Evolutionary conservation across 352 stramenopile species (phyloP).

Genomic region (Globisporangium paroecandrum): DNA sequence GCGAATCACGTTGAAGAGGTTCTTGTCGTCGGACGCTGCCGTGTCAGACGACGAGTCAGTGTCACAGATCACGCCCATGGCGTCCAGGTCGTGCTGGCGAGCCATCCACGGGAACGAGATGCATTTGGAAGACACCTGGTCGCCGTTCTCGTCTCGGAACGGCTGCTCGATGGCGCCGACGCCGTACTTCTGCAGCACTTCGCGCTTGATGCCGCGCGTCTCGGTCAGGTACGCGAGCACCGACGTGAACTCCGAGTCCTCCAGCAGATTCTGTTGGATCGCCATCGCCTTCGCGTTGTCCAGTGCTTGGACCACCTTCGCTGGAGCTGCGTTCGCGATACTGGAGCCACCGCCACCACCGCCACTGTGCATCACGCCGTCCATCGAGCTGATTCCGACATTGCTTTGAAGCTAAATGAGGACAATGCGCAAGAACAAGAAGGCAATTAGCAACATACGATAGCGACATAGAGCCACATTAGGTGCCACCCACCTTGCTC

Average conservation of each 20-base stretch:
- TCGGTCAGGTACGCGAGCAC: slow-evolving; percentile 76
- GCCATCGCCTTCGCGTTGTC: slow-evolving; percentile 84
- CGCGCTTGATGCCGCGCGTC: slow-evolving; percentile 55
- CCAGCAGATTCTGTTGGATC: slow-evolving; percentile 78
- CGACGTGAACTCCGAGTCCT: slow-evolving; percentile 54
- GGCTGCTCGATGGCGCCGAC: slow-evolving; percentile 87
- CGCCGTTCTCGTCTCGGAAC: slow-evolving; percentile 62
- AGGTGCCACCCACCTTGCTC: slow-evolving; percentile 39
- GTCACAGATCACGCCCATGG: slow-evolving; percentile 78
- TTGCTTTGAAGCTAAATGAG: slow-evolving; percentile 41
- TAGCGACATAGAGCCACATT: neutral
- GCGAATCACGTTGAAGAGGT: slow-evolving; percentile 74
- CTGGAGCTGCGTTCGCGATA: slow-evolving; percentile 21
- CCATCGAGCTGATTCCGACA: slow-evolving; percentile 42
- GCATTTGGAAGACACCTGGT: slow-evolving; percentile 68
- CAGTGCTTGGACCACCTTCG: slow-evolving; percentile 74
- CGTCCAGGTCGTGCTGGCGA: slow-evolving; percentile 68
- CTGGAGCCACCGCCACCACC: slow-evolving; percentile 7
- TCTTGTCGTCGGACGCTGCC: slow-evolving; percentile 45
- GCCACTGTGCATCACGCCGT: slow-evolving; percentile 34
- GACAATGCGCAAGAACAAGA: neutral
- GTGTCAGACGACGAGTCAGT: slow-evolving; percentile 18
- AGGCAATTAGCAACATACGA: neutral
- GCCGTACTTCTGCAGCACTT: slow-evolving; percentile 85
- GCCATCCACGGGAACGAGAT: slow-evolving; percentile 97